Conservation (phyloP, 495 filamentous ascomycete genomes). For the Hypoxylon fragiforme region DNA sequence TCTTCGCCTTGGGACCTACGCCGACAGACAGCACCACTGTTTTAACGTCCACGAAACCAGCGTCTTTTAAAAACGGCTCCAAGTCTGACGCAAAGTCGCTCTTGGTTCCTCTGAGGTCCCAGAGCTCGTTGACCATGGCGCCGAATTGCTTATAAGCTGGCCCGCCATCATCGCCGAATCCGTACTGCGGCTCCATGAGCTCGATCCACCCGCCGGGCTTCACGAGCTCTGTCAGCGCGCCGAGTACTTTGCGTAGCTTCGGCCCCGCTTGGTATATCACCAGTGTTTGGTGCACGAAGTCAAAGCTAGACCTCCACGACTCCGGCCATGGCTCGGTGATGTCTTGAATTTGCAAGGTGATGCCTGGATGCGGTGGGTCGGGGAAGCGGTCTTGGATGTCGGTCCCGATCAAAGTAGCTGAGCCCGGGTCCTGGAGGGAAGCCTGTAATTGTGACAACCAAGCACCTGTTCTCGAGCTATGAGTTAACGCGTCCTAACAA, state of each 20-base stretch:
- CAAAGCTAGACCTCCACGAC: slow-evolving; percentile 6
- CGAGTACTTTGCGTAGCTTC: slow-evolving; percentile 4
- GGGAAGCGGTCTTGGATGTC: slow-evolving; percentile 13
- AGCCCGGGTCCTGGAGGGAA: slow-evolving; percentile 4
- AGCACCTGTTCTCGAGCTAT: background rate
- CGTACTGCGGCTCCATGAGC: slow-evolving; percentile 16
- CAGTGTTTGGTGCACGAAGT: slow-evolving; percentile 19
- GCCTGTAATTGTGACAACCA: slow-evolving; percentile 15
- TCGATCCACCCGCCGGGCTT: slow-evolving; percentile 27
- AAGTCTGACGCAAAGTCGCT: slow-evolving; percentile 3
- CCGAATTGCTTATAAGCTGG: slow-evolving; percentile 1
- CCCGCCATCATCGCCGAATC: background rate
- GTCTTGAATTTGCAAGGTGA: slow-evolving; percentile 11
- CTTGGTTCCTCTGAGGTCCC: slow-evolving; percentile 3
- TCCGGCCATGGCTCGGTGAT: slow-evolving; percentile 22
- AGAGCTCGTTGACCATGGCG: slow-evolving; percentile 2
- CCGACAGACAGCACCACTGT: slow-evolving; percentile 6
- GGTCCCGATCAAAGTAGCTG: slow-evolving; percentile 12
- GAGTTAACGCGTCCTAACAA: background rate
- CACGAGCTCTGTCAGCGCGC: slow-evolving; percentile 9
- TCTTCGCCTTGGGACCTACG: slow-evolving; percentile 1
- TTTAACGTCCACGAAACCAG: slow-evolving; percentile 15
- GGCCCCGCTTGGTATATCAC: slow-evolving; percentile 13
- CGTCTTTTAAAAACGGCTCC: slow-evolving; percentile 2
- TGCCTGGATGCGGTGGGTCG: slow-evolving; percentile 7